Percentiles rank a stretch among this genome's conserved stretches.
Conservation (phyloP, 495 filamentous ascomycete species). For the Daldinia loculata region DNA sequence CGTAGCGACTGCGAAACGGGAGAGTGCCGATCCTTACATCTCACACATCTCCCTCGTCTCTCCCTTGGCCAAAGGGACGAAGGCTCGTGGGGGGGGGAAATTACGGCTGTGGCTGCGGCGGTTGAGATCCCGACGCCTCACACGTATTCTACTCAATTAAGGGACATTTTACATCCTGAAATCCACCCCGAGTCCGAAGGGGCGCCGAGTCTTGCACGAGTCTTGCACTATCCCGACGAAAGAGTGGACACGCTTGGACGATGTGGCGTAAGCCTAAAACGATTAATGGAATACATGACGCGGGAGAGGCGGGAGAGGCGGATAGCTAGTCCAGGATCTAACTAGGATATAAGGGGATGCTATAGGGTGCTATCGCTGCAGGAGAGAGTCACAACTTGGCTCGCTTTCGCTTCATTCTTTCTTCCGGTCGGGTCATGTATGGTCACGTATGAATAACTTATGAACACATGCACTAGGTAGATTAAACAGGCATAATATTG, state of each 20-base stretch:
- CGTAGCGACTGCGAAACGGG: conserved; percentile 26
- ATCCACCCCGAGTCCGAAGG: conserved; percentile 9
- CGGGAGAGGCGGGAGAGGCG: conserved; percentile 16
- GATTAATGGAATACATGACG: conserved; percentile 15
- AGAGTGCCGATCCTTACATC: conserved; percentile 17
- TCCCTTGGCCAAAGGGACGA: conserved; percentile 2
- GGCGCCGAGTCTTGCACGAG: conserved; percentile 16
- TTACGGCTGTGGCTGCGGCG: conserved; percentile 26
- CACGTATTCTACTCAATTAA: conserved; percentile 19
- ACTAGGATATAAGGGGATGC: neutral
- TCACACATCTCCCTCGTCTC: neutral
- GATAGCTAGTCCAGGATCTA: neutral
- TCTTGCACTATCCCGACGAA: conserved; percentile 20
- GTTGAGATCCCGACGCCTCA: conserved; percentile 37
- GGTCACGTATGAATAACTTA: conserved; percentile 2
- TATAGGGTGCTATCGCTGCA: conserved; percentile 7
- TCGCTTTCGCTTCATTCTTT: neutral
- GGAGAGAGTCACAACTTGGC: conserved; percentile 7
- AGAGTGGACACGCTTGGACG: conserved; percentile 10
- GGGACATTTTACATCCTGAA: neutral
- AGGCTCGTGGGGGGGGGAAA: conserved; percentile 17
- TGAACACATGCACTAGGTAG: conserved; percentile 9
- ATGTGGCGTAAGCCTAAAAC: conserved; percentile 32
- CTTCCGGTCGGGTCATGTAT: neutral
- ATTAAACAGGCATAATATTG: conserved; percentile 37